These are phyloP conservation scores for Brassica juncea DNA, from an alignment of 345 rosid species.

Conservation along the genomic window DNA sequence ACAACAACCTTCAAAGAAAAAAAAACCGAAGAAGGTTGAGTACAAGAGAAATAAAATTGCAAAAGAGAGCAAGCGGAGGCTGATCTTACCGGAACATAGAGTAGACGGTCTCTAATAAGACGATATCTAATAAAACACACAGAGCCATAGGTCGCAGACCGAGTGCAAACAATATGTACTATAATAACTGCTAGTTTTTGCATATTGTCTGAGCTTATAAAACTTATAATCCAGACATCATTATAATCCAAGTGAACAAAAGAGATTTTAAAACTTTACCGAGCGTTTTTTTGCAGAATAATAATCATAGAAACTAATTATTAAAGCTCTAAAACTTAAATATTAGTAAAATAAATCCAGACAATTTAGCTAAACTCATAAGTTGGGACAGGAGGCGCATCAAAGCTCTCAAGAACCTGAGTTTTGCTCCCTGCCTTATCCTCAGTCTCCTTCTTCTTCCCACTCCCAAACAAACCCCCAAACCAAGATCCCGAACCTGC, in stretches of 20 bases:
- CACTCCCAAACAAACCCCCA: not conserved
- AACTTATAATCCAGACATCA: not conserved
- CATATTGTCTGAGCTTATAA: too few species aligned
- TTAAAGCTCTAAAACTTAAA: not conserved
- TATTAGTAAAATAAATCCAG: not conserved
- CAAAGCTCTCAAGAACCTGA: not conserved
- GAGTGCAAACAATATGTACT: not conserved
- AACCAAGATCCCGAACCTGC: not conserved
- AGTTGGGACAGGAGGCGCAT: conserved; percentile 3
- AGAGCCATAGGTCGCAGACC: not conserved
- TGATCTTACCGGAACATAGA: too few species aligned
- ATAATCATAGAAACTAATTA: not conserved
- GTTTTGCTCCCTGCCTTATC: not conserved
- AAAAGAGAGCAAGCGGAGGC: too few species aligned
- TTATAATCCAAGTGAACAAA: not conserved
- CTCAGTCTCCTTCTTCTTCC: not conserved
- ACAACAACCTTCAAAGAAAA: too few species aligned
- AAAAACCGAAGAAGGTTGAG: too few species aligned
- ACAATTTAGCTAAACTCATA: not conserved
- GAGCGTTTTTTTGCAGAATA: not conserved
- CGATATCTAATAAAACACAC: not conserved
- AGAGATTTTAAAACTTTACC: not conserved
- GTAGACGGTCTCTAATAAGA: too few species aligned
- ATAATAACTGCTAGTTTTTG: not conserved
- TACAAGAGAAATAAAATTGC: too few species aligned